Conservation (phyloP, 768 basidiomycete species). For the Hirschioporus abietinus region DNA sequence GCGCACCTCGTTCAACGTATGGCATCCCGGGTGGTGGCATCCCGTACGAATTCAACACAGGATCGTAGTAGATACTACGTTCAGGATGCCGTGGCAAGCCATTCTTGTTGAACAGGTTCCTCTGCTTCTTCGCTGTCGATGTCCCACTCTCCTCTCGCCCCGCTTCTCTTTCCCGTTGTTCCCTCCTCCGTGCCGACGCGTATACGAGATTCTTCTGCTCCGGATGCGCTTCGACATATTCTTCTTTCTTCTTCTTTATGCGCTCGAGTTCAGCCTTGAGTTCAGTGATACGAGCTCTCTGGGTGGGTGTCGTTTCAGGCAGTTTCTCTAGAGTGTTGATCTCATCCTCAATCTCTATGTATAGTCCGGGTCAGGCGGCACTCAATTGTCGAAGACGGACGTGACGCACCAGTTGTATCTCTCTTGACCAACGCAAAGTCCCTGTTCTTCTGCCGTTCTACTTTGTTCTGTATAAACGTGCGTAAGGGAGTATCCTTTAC, state of each 20-base stretch:
- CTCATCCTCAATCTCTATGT: slow-evolving; percentile 73
- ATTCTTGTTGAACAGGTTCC: slow-evolving; percentile 74
- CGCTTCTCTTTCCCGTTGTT: slow-evolving; percentile 22
- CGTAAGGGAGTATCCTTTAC: slow-evolving; percentile 9
- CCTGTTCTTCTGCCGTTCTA: slow-evolving; percentile 70
- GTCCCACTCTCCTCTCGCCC: slow-evolving; percentile 36
- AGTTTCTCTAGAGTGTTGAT: slow-evolving; percentile 60
- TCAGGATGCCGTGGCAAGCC: slow-evolving; percentile 89
- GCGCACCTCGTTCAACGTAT: slow-evolving; percentile 82
- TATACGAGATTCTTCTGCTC: slow-evolving; percentile 87
- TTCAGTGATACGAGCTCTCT: slow-evolving; percentile 61
- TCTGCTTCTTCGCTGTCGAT: slow-evolving; percentile 38
- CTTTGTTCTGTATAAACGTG: slow-evolving; percentile 65
- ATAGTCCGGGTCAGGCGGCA: background rate
- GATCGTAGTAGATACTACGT: slow-evolving; percentile 87
- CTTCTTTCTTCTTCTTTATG: slow-evolving; percentile 83
- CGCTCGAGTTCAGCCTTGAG: slow-evolving; percentile 76
- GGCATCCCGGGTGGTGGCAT: slow-evolving; percentile 96
- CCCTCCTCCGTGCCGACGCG: slow-evolving; percentile 39
- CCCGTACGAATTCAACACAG: slow-evolving; percentile 89
- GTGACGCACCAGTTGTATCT: slow-evolving; percentile 69
- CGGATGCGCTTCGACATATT: slow-evolving; percentile 89
- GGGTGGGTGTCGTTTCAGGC: slow-evolving; percentile 37
- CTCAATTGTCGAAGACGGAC: slow-evolving; percentile 1
- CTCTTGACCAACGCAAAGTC: slow-evolving; percentile 94